phyloP scores from a whole-genome alignment of 345 rosid genomes.

The Iberis pinnata region DNA sequence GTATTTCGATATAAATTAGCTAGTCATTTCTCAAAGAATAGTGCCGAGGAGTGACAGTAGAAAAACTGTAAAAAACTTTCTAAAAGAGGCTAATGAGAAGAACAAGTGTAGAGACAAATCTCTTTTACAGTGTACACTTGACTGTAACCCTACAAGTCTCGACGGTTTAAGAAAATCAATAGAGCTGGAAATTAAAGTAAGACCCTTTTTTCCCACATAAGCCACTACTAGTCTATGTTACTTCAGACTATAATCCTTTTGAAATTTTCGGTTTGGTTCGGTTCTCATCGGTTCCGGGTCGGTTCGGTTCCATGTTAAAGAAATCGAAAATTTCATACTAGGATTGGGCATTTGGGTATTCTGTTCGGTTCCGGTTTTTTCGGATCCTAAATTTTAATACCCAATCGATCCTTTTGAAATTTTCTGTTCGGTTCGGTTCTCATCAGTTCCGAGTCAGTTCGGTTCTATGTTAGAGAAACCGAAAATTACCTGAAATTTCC shows the following conservation, averaged over 20 bases:
- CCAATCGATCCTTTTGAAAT: too few species aligned
- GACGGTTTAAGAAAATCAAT: conserved; percentile 16
- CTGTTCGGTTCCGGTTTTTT: too few species aligned
- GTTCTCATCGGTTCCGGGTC: too few species aligned
- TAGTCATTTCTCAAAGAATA: neutral
- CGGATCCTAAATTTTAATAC: too few species aligned
- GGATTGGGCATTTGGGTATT: too few species aligned
- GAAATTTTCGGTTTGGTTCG: too few species aligned
- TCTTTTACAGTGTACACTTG: conserved; percentile 2
- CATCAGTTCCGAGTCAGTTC: too few species aligned
- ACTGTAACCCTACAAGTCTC: neutral
- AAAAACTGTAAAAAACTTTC: neutral
- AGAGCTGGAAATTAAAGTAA: conserved; percentile 20
- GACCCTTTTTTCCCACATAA: neutral
- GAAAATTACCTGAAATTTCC: too few species aligned
- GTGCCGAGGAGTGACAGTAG: conserved; percentile 12
- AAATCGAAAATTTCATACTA: too few species aligned
- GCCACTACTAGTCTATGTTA: neutral
- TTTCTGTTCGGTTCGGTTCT: too few species aligned
- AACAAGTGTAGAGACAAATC: conserved; percentile 16
- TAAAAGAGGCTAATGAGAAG: conserved; percentile 15
- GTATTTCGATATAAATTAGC: neutral
- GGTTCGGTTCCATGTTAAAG: too few species aligned
- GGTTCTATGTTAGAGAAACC: too few species aligned
- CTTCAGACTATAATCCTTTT: conserved; percentile 2